These are phyloP conservation scores for Neurospora sp. DNA, from an alignment of 495 filamentous ascomycete species.

Conservation along the genomic window DNA sequence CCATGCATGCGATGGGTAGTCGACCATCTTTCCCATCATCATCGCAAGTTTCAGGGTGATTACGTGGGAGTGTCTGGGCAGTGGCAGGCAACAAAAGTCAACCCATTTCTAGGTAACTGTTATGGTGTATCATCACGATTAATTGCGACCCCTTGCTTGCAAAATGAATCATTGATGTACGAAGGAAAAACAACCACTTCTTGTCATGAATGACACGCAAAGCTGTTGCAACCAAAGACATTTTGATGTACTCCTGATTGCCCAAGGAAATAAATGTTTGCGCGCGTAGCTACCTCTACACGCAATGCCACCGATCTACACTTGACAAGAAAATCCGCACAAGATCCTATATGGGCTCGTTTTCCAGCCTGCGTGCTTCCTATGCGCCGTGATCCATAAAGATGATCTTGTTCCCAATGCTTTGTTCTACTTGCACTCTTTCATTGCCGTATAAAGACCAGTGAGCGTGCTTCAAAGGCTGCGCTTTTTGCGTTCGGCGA, in stretches of 20 bases:
- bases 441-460: neutral
- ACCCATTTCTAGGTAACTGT: neutral
- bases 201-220: neutral
- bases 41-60: neutral
- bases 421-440: neutral
- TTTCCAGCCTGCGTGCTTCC: neutral
- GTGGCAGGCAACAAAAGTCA: neutral
- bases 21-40: neutral
- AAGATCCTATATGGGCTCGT: neutral
- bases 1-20: neutral
- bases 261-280: neutral
- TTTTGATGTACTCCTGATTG: neutral
- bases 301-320: neutral
- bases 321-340: neutral
- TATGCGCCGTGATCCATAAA: neutral
- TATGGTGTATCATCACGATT: neutral
- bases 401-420: neutral
- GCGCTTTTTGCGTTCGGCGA: neutral
- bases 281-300: neutral
- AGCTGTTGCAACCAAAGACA: neutral
- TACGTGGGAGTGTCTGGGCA: neutral
- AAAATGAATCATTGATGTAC: neutral
- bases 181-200: neutral
- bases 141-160: neutral
- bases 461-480: neutral